These are phyloP conservation scores for Metarhizium sp. DNA, from an alignment of 2,329 filamentous ascomycete genomes.

Conservation along the genomic window DNA sequence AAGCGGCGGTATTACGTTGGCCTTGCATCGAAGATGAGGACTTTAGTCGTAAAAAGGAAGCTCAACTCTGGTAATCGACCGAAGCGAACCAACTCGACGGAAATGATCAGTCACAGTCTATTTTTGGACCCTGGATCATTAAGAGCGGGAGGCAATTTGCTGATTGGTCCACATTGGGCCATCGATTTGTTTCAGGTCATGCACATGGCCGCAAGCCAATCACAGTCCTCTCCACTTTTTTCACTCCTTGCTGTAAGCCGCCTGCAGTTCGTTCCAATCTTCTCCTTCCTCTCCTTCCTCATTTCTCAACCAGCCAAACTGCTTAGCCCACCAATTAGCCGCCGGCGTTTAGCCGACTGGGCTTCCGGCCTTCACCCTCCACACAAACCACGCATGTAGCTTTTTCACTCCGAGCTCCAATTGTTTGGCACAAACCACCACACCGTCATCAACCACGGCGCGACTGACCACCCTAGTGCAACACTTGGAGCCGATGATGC, in stretches of 20 bases:
- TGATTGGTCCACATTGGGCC: conserved; percentile 9
- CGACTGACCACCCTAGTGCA: neutral
- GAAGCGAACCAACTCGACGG: neutral
- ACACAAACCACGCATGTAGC: neutral
- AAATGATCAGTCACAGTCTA: conserved; percentile 4
- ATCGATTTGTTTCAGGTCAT: conserved; percentile 14
- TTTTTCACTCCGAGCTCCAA: neutral
- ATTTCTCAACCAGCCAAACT: neutral
- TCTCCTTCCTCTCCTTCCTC: too few species aligned
- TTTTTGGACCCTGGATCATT: conserved; percentile 10
- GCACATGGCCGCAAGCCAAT: conserved; percentile 10
- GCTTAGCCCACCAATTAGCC: neutral
- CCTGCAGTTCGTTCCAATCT: too few species aligned
- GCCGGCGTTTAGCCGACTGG: conserved; percentile 4
- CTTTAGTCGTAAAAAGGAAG: too few species aligned
- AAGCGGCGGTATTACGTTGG: too few species aligned
- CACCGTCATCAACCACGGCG: neutral
- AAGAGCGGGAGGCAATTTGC: neutral
- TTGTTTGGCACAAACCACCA: neutral
- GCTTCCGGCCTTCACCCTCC: neutral
- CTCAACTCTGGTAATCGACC: too few species aligned
- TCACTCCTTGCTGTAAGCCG: neutral
- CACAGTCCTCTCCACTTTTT: neutral
- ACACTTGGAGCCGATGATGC: conserved; percentile 3
- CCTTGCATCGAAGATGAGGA: too few species aligned